Percentiles rank a stretch among this genome's conserved stretches.
Evolutionary conservation across 768 basidiomycete genomes (phyloP).

Genomic region (Rhizopogon rudus): DNA sequence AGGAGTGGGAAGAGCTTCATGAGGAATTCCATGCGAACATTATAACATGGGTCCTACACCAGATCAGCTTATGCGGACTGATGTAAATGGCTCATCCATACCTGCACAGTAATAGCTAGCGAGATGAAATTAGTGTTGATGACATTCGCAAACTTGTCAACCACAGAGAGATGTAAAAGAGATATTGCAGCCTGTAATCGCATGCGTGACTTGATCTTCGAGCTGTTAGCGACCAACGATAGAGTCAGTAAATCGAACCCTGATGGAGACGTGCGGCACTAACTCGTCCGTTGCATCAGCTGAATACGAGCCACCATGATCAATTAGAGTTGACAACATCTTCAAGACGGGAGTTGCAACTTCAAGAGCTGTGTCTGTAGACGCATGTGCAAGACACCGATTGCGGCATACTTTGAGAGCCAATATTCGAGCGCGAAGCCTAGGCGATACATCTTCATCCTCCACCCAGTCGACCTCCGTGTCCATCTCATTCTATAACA

Average conservation of each 20-base stretch:
- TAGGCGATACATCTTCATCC: conserved; percentile 53
- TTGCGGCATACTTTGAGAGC: conserved; percentile 80
- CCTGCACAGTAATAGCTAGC: conserved; percentile 75
- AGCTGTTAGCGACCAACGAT: conserved; percentile 29
- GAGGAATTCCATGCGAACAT: conserved; percentile 77
- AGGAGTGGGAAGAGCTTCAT: conserved; percentile 66
- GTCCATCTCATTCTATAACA: conserved; percentile 50
- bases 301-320: conserved; percentile 60
- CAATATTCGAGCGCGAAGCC: conserved; percentile 65
- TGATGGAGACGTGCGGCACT: conserved; percentile 11
- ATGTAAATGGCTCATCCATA: conserved; percentile 27
- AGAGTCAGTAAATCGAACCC: conserved; percentile 8
- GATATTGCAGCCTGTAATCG: conserved; percentile 80
- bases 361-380: conserved; percentile 52
- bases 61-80: not conserved
- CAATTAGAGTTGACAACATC: conserved; percentile 69
- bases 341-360: conserved; percentile 73
- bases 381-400: conserved; percentile 67
- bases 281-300: conserved; percentile 51
- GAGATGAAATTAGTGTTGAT: conserved; percentile 60
- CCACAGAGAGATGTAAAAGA: conserved; percentile 68
- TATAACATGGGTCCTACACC: conserved; percentile 77
- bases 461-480: conserved; percentile 72
- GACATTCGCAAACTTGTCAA: conserved; percentile 50
- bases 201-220: conserved; percentile 67